Percentiles rank a stretch among this genome's conserved stretches.
Evolutionary conservation across 805 yeast genomes (phyloP).

Genomic region (Ogataea polymorpha): DNA sequence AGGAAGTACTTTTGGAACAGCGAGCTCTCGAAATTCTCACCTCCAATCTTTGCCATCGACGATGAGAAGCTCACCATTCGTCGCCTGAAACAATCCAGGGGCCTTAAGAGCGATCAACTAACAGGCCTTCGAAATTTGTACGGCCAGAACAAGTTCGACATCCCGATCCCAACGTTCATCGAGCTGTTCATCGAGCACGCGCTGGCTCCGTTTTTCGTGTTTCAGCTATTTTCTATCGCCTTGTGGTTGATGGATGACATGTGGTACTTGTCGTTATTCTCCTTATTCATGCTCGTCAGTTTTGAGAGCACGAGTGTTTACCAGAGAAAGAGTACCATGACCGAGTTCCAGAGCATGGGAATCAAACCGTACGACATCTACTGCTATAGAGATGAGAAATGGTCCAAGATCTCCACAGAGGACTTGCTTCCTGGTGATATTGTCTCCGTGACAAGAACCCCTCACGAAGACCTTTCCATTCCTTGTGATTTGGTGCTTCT

Average conservation of each 20-base stretch:
- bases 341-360: constrained; percentile 96
- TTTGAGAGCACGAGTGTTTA: constrained; percentile 94
- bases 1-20: constrained; percentile 77
- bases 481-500: constrained; percentile 89
- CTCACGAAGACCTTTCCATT: constrained; percentile 80
- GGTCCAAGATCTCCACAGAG: constrained; percentile 69
- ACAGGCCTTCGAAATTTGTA: constrained; percentile 51
- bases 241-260: constrained; percentile 95
- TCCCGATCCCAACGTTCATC: constrained; percentile 87
- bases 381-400: constrained; percentile 64
- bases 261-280: constrained; percentile 93
- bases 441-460: constrained; percentile 81
- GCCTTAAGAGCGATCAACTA: constrained; percentile 31
- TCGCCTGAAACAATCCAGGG: constrained; percentile 47
- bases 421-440: constrained; percentile 88
- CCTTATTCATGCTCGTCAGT: constrained; percentile 85
- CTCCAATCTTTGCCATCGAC: constrained; percentile 78
- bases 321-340: constrained; percentile 92
- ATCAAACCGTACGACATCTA: constrained; percentile 83
- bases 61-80: constrained; percentile 57
- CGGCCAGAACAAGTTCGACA: constrained; percentile 87
- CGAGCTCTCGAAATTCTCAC: constrained; percentile 55
- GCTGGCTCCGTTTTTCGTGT: constrained; percentile 95
- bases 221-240: constrained; percentile 93
- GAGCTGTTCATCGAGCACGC: constrained; percentile 97